Conservation (phyloP, 257 asterid genomes). For the Cruciata laevipes region DNA sequence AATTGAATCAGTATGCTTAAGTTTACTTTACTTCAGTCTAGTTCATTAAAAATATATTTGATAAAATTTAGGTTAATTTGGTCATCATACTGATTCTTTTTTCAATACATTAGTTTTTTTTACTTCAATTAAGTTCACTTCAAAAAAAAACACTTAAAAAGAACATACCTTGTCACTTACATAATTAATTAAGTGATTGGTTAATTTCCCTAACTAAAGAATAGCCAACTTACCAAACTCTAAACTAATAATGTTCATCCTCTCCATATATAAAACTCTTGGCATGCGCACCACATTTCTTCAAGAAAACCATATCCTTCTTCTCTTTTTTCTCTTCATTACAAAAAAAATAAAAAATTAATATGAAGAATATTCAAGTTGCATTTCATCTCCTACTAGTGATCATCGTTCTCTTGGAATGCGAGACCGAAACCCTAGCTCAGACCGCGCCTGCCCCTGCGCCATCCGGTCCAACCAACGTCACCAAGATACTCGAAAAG, state of each 20-base stretch:
- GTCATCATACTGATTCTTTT: too few relatives aligned
- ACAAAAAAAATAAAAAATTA: neutral
- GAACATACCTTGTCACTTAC: too few relatives aligned
- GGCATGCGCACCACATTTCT: constrained; percentile 13
- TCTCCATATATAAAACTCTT: constrained; percentile 36
- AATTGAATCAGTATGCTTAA: too few relatives aligned
- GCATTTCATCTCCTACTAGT: constrained; percentile 19
- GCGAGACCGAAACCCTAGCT: constrained; percentile 29
- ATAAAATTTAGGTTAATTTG: too few relatives aligned
- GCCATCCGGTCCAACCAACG: constrained; percentile 75
- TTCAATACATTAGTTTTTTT: too few relatives aligned
- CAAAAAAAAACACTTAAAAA: too few relatives aligned
- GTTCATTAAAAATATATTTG: too few relatives aligned
- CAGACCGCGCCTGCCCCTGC: constrained; percentile 49
- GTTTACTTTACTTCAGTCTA: too few relatives aligned
- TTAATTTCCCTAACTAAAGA: constrained; percentile 14
- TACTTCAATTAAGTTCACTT: too few relatives aligned
- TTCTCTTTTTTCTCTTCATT: neutral
- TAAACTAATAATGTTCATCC: constrained; percentile 3
- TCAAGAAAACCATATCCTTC: constrained; percentile 2
- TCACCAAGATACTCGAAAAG: constrained; percentile 77
- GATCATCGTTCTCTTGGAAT: constrained; percentile 28
- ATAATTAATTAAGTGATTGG: neutral
- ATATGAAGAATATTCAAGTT: constrained; percentile 26
- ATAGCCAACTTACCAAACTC: constrained; percentile 33